Evolutionary conservation across 2,329 filamentous ascomycete species (phyloP), one percentile per base, ranked within the genome.

Genomic region (Chrysoporthe austroafricana): DNA sequence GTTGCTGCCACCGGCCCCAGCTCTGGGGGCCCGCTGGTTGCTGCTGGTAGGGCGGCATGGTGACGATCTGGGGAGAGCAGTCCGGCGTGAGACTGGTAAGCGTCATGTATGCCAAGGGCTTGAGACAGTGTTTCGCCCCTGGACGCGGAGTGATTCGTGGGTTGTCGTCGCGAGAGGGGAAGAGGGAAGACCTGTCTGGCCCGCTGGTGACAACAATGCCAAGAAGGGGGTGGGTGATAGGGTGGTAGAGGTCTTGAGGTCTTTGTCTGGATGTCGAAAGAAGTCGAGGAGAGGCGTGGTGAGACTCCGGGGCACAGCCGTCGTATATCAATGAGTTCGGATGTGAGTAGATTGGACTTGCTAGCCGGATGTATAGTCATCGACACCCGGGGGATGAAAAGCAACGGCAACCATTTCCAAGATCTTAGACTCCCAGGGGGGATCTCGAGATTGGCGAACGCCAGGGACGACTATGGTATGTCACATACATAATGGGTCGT

Each of bases 1-100:
- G 84, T 54, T 86, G 84, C 68, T 83, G 77, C 83, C 85, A 88
- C 72, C 84, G 84, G 73, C 80, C 83, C 87, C 87, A 89, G 77
- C 77, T 79, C 64, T 81, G 78, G 71, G 79, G 73, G 59, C 78
- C 78, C 69, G 81, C 76, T 66, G 81, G 75, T 73, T 83, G 80
- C 74, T 81, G 77, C 66, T 82, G 79, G 73, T 85, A 79, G 72
- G 83, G 82, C 84, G 88, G 79, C 68, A 75, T 79, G 76, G 62
- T 73, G 74, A 73, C 74, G 70, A 70, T 64, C 64, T 66, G 67
- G 64, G 70, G 73, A 78, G 76, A 58, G 44, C 50, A 34, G 60
- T 54, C 46, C 57, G 64, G 68, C 50, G 48, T 50, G 42, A 62
- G 48, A 44, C 57, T 64, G 32, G 54, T 36, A 48, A 56, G 34